phyloP scores from a whole-genome alignment of 352 stramenopile genomes.

The Thalassiosira delicatula region DNA sequence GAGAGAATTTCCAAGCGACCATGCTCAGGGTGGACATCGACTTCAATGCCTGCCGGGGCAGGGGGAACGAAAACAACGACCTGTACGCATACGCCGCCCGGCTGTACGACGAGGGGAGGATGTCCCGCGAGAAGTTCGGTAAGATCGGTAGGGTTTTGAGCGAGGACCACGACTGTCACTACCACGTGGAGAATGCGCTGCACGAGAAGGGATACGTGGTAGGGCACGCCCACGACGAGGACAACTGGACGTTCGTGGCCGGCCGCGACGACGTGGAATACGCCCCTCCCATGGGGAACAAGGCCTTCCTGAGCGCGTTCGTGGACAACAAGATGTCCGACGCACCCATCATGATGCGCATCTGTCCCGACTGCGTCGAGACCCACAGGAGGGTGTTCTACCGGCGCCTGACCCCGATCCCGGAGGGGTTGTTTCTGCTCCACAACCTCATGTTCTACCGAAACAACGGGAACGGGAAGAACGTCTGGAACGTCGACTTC shows the following conservation, averaged over 20 bases:
- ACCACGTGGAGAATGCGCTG: conserved; percentile 19
- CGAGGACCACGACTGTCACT: conserved; percentile 36
- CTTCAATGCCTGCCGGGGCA: conserved; percentile 69
- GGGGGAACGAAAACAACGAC: conserved; percentile 63
- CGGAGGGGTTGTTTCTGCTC: conserved; percentile 38
- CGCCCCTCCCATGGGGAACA: background rate
- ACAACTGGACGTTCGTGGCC: conserved; percentile 50
- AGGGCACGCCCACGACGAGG: conserved; percentile 49
- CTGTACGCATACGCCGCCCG: conserved; percentile 60
- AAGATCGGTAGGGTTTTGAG: conserved; percentile 52
- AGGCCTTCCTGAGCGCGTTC: background rate
- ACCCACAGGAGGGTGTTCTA: conserved; percentile 59
- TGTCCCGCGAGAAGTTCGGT: conserved; percentile 47
- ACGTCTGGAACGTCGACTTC: conserved; percentile 56
- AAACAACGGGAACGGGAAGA: conserved; percentile 35
- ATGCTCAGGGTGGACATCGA: conserved; percentile 38
- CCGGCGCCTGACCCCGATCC: conserved; percentile 44
- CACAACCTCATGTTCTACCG: conserved; percentile 43
- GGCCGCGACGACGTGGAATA: conserved; percentile 43
- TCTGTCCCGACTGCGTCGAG: conserved; percentile 34
- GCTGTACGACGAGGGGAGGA: conserved; percentile 51
- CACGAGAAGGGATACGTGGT: conserved; percentile 12
- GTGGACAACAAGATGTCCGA: background rate
- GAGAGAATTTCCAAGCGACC: conserved; percentile 25
- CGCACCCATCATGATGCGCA: conserved; percentile 9